Base-by-base conservation (phyloP, 306 rosid genomes). In the Inga oerstediana region DNA sequence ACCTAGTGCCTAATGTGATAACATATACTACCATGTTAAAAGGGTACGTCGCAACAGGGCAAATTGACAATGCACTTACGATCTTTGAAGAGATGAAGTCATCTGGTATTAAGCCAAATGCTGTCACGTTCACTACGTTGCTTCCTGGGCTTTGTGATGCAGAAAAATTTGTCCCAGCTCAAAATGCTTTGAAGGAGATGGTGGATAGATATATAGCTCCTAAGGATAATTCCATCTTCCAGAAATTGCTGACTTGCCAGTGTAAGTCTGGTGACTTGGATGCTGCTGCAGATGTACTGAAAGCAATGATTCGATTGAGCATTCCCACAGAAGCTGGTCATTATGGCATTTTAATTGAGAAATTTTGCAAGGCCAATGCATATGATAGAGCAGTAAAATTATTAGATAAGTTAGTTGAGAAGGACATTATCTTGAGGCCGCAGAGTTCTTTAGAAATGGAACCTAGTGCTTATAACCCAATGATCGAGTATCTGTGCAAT, bases 281-380 rank as follows among this genome's bases (percentile, higher is more conserved):
- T 87, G 94, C 97, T 5, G 98, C 97, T 52, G 85, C 88, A 1
- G 88, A 90, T 85, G 98, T 96, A 65, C 90, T 93, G 20, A 91
- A 87, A 77, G 92, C 90, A 34, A 95, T 95, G 98, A 83, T 86
- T 78, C 85, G 94, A 58, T 75, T 93, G 87, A 91, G 96, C 81
- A 89, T 96, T 85, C 99, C 98, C 1, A 93, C 98, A 0, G 97
- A 96, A 85, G 92, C 97, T 37, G 97, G 98, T 22, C 98, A 96
- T 41, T 96, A 96, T 75, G 94, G 99, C 8, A 69, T 92, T 56
- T 82, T 96, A 77, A 92, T 96, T 34, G 43, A 96, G 87, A 90
- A 88, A 79, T 96, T 89, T 79, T 96, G 99, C 88, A 91, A 85
- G 88, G 94, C 94, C 0, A 86, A 46, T 68, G 81, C 83, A 79